Base-by-base conservation (phyloP, 2,329 filamentous ascomycete species). In the Trichoderma endophyticum region DNA sequence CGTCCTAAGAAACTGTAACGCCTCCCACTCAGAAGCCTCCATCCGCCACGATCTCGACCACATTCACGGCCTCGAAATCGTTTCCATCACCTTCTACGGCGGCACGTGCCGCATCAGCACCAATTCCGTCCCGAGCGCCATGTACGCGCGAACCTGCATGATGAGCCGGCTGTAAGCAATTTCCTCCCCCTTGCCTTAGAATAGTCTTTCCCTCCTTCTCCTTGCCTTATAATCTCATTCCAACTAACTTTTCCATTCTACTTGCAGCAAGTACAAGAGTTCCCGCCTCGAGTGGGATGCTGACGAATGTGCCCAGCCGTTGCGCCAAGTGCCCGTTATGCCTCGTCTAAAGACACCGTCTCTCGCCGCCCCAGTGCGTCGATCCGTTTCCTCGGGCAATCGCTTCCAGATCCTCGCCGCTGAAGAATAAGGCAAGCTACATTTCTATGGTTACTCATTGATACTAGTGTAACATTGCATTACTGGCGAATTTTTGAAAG, bases 71-170 rank as follows among this genome's bases (percentile, higher is more conserved):
- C 85, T 97, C 1, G 84, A 91, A 26, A 87, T 97, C 12, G 85
- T 96, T 76, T 87, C 87, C 57, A 82, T 96, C 59, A 81, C 82
- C 8, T 91, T 92, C 79, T 80, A 82, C 3, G 83, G 85, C 21
- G 85, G 85, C 4, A 88, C 90, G 79, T 91, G 88, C 72, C 88
- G 88, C 79, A 89, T 97, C 74, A 90, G 88, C 70, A 93, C 91
- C 8, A 97, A 95, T 79, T 94, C 93, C 0, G 86, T 97, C 11
- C 87, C 91, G 77, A 91, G 92, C 73, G 92, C 93, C 12, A 86
- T 93, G 67, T 93, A 91, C 80, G 93, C 93, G 9, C 88, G 89
- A 21, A 92, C 88, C 11, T 96, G 93, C 82, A 92, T 97, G 91
- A 90, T 92, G 87, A 89, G 86, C 74, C 83, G 85, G 69, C 74